Evolutionary conservation across 148 eudicot species (phyloP), one percentile per base, ranked within the genome.

Genomic region (Selenicereus undatus): DNA sequence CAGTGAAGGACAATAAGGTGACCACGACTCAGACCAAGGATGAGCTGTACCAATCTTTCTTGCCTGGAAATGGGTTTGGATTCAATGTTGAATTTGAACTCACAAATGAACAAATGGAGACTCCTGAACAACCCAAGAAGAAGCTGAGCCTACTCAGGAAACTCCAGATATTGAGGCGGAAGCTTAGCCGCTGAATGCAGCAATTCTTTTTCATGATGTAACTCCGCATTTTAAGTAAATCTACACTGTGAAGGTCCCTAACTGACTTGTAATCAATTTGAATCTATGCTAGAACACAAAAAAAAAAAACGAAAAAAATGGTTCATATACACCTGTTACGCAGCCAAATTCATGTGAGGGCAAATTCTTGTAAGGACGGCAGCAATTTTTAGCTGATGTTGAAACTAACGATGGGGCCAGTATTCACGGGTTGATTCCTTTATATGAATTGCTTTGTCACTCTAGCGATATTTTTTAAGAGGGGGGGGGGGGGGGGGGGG

Each of bases 11-110:
- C 66, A 86, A 89, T 45, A 90, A 88, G 86, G 84, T 94, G 50
- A 93, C 73, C 85, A 93, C 95, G 21, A 84, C 74, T 76, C 95
- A 93, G 79, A 87, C 93, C 8, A 90, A 87, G 52, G 95, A 91
- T 73, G 95, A 94, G 81, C 90, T 94, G 50, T 88, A 90, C 71
- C 76, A 70, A 22, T 43, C 75, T 21, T 94, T 90, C 82, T 45
- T 77, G 77, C 95, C 95, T 16, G 98, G 98, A 80, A 90, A 84
- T 29, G 90, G 86, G 45, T 94, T 91, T 80, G 93, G 97, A 69
- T 94, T 94, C 81, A 87, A 90, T 79, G 97, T 89, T 62, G 92
- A 82, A 26, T 56, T 93, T 43, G 94, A 93, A 82, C 88, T 94
- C 74, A 91, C 82, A 68, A 77, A 75, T 43, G 74, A 89, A 79